Base-by-base conservation (phyloP, 2,329 filamentous ascomycete species). In the Diplodia sapinea region DNA sequence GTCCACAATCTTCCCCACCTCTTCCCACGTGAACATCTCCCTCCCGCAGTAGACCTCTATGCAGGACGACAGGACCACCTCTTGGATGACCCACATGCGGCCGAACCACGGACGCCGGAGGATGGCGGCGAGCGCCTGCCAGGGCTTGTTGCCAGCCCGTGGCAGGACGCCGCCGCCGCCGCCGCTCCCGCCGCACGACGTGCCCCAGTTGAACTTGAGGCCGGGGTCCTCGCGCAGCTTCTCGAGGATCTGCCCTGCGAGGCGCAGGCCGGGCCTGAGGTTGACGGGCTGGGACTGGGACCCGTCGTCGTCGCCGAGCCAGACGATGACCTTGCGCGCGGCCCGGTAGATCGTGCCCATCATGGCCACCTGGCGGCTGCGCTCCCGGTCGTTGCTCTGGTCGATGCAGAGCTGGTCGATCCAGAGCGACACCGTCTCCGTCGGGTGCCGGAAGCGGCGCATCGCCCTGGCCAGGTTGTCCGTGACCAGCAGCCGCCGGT, bases 361-460 rank as follows among this genome's bases (percentile, higher is more conserved):
- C 43, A 75, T 56, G 9, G 68, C 43, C 13, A 77, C 74, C 61
- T 76, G 74, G 1, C 23, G 67, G 12, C 67, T 69, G 40, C 73
- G 72, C 62, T 77, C 74, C 31, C 68, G 51, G 13, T 66, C 61
- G 31, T 74, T 70, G 33, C 65, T 59, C 65, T 76, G 74, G 54
- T 77, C 71, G 64, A 77, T 77, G 59, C 75, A 77, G 2, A 77
- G 52, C 33, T 74, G 71, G 61, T 76, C 75, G 38, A 74, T 70
- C 74, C 75, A 76, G 49, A 67, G 36, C 11, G 50, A 49, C 13
- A 67, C 50, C 4, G n/a, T 9, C 7, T 67, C 29, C 6, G 47
- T 54, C 0, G 54, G 36, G 38, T 70, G 33, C 17, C 73, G 71
- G 56, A 76, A 68, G 20, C 70, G 69, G 31, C 61, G 50, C 7